Conservation (phyloP, 83 land plant genomes). For the Diphasiastrum complanatum region DNA sequence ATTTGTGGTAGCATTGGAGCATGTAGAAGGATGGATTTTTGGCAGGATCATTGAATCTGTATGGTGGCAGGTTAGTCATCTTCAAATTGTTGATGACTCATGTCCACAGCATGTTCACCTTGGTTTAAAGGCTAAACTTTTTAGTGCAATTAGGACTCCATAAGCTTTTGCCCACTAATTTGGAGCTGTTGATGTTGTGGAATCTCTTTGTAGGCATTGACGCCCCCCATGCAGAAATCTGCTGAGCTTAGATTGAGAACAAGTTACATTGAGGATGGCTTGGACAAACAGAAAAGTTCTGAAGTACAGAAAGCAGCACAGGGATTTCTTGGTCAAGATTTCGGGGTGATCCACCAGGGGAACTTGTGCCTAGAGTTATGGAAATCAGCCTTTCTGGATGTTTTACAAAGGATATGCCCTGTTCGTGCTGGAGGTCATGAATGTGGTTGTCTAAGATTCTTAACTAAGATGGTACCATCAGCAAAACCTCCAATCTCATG, state of each 20-base stretch:
- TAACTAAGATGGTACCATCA: slow-evolving; percentile 23
- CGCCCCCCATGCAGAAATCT: slow-evolving; percentile 32
- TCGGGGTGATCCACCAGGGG: slow-evolving; percentile 28
- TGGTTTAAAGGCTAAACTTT: neutral
- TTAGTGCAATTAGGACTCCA: neutral
- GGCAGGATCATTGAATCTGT: slow-evolving; percentile 29
- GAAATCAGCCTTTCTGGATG: slow-evolving; percentile 33
- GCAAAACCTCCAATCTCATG: too few relatives aligned
- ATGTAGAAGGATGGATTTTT: slow-evolving; percentile 30
- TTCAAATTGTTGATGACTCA: neutral
- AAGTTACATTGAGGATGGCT: neutral
- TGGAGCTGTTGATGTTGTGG: neutral
- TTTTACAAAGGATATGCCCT: slow-evolving; percentile 29
- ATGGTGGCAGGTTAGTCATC: slow-evolving; percentile 40
- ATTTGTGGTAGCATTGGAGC: slow-evolving; percentile 17
- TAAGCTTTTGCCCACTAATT: neutral
- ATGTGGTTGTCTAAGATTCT: slow-evolving; percentile 35
- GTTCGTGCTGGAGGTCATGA: slow-evolving; percentile 28
- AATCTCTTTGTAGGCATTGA: slow-evolving; percentile 27
- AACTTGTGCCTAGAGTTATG: slow-evolving; percentile 32
- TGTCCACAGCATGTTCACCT: neutral
- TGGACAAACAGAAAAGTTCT: slow-evolving; percentile 12
- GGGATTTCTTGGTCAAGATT: neutral
- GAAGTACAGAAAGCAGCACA: neutral
- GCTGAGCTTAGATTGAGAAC: neutral